Base-by-base conservation (phyloP, 352 stramenopile genomes). In the Phytophthora melonis region DNA sequence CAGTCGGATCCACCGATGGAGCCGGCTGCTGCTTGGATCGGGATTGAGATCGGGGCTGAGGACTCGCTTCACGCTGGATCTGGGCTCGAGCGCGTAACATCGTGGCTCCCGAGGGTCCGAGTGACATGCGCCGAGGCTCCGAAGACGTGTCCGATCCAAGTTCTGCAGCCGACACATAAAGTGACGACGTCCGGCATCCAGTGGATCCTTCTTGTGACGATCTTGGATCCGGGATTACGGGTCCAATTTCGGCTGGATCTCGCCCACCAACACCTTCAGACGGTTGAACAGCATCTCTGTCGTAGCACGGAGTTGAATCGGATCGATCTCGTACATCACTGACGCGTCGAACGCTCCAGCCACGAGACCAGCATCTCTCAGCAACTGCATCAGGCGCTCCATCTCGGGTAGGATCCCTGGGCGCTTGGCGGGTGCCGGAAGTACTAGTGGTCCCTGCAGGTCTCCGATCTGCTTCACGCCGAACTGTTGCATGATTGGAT, bases 321-420 rank as follows among this genome's bases (percentile, higher is more conserved):
- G 30, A 34, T 34, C 30, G 30, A 34, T 9, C 5, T 34, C 30
- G 30, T 34, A 34, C 5, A 59, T 16, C 23, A 18, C 11, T 47
- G 4, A n/a, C 45, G 54, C 54, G 13, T 47, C 54, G 14, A 59
- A 59, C 14, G 54, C 54, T 25, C 54, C 30, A 18, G 54, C 27
- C 7, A 47, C n/a, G 0, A 59, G 14, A 9, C 30, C 54, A 4
- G 30, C 54, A 3, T 59, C 54, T n/a, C 27, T 47, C 54, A 59
- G 54, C 54, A 30, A 1, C 13, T 18, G 4, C 18, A 59, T 14
- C 6, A 59, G 30, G 5, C 30, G 30, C 7, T 34, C 30, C 30
- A 34, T 34, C 30, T 34, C 30, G 30, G 30, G 5, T 5, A 34
- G 1, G 4, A 34, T 34, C 1, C 30, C 30, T 34, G 5, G 5